Conservation (phyloP, 2,329 filamentous ascomycete genomes). For the Simplicillium sp. region DNA sequence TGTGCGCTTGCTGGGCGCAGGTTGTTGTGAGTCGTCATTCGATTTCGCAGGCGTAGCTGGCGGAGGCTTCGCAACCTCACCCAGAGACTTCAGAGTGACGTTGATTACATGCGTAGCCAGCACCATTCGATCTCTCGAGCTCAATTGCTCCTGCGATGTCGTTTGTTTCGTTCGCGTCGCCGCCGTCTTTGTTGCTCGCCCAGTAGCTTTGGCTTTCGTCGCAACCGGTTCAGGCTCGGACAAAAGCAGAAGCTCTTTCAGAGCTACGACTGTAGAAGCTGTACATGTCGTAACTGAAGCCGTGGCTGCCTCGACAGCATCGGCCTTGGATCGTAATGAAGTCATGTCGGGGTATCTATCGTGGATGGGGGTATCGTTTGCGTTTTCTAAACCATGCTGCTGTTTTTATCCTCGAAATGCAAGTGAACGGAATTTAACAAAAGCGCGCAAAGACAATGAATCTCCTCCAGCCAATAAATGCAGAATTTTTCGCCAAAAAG, state of each 20-base stretch:
- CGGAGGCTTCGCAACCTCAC: constrained; percentile 51
- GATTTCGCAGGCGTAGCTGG: constrained; percentile 21
- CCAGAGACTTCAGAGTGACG: constrained; percentile 55
- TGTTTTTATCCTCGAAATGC: not conserved
- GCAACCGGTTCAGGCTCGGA: constrained; percentile 13
- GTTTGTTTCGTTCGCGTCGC: constrained; percentile 15
- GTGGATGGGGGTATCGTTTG: constrained; percentile 12
- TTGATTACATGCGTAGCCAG: constrained; percentile 70
- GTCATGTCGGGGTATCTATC: constrained; percentile 26
- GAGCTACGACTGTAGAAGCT: constrained; percentile 32
- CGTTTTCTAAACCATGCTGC: constrained; percentile 14
- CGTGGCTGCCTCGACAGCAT: constrained; percentile 45
- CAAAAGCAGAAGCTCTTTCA: constrained; percentile 35
- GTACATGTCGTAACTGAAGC: constrained; percentile 45
- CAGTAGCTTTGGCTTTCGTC: constrained; percentile 14
- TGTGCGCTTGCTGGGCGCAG: constrained; percentile 26
- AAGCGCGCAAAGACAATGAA: not conserved
- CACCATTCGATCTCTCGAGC: constrained; percentile 46
- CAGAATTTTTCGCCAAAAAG: no score
- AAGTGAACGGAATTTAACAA: not conserved
- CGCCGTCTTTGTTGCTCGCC: constrained; percentile 18
- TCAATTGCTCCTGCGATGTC: constrained; percentile 15
- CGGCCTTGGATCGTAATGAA: constrained; percentile 31
- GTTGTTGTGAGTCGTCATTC: constrained; percentile 21
- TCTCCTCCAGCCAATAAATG: not conserved